These are phyloP conservation scores for Shiraia sp. DNA, from an alignment of 2,329 filamentous ascomycete species.

Conservation along the genomic window DNA sequence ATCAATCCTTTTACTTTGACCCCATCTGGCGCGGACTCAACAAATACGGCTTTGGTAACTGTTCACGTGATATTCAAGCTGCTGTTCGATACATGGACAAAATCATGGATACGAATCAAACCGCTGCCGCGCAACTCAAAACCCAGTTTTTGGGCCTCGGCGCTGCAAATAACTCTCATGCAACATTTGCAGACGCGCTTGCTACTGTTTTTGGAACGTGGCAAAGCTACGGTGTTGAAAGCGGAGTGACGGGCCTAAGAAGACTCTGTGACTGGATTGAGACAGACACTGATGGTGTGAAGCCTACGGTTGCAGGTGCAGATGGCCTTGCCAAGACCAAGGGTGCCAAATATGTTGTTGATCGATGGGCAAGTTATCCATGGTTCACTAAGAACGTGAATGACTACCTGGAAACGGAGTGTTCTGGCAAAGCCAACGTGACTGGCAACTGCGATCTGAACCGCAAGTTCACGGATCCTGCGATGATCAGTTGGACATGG, in stretches of 20 bases:
- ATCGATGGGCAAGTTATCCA: constrained; percentile 50
- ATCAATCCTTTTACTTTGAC: constrained; percentile 58
- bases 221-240: constrained; percentile 51
- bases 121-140: constrained; percentile 49
- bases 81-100: constrained; percentile 55
- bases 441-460: constrained; percentile 45
- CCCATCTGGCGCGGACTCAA: constrained; percentile 54
- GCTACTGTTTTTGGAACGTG: constrained; percentile 47
- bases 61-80: constrained; percentile 54
- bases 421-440: constrained; percentile 36
- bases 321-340: constrained; percentile 48
- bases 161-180: constrained; percentile 50
- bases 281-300: constrained; percentile 44
- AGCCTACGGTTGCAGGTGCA: constrained; percentile 38
- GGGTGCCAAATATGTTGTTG: constrained; percentile 47
- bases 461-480: constrained; percentile 38
- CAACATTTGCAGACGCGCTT: constrained; percentile 53
- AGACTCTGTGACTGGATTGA: constrained; percentile 54
- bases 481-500: constrained; percentile 53
- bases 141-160: constrained; percentile 53
- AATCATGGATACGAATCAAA: constrained; percentile 43
- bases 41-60: constrained; percentile 49
- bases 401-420: constrained; percentile 46
- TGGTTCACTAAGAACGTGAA: constrained; percentile 46
- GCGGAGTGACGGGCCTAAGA: constrained; percentile 37